Conservation (phyloP, 176 grass and related monocot genomes). For the Puccinellia tenuiflora region DNA sequence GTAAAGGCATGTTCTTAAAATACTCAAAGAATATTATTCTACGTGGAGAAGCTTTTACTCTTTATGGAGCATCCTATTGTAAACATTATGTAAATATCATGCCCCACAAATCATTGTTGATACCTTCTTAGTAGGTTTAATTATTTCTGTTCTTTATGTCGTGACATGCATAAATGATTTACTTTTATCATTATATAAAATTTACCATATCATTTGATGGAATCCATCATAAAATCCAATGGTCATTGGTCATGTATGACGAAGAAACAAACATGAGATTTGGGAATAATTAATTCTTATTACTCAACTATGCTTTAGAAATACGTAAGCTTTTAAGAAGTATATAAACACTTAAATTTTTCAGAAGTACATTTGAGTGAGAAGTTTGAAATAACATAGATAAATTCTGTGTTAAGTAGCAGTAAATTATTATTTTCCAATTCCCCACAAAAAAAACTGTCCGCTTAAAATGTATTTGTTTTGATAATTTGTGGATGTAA, state of each 20-base stretch:
- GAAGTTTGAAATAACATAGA: not conserved
- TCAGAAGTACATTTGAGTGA: not conserved
- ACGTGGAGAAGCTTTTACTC: not conserved
- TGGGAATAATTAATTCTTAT: not conserved
- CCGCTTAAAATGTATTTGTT: not conserved
- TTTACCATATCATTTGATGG: not conserved
- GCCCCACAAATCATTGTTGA: not conserved
- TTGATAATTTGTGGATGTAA: not conserved
- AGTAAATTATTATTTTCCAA: not conserved
- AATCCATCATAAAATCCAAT: not conserved
- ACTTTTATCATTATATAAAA: not conserved
- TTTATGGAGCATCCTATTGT: not conserved
- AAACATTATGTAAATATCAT: not conserved
- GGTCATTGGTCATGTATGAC: not conserved
- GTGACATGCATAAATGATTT: not conserved
- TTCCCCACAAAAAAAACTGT: not conserved
- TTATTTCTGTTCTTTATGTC: not conserved
- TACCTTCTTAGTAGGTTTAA: not conserved
- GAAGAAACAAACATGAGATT: not conserved
- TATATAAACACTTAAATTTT: not conserved
- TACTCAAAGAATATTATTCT: not conserved
- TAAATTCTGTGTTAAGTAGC: not conserved
- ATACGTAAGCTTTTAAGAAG: not conserved
- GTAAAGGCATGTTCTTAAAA: not conserved
- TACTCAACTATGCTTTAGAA: not conserved